Evolutionary conservation across 2,329 filamentous ascomycete genomes (phyloP), one percentile per base, ranked within the genome.

Genomic region (Cladosporium phlei): DNA sequence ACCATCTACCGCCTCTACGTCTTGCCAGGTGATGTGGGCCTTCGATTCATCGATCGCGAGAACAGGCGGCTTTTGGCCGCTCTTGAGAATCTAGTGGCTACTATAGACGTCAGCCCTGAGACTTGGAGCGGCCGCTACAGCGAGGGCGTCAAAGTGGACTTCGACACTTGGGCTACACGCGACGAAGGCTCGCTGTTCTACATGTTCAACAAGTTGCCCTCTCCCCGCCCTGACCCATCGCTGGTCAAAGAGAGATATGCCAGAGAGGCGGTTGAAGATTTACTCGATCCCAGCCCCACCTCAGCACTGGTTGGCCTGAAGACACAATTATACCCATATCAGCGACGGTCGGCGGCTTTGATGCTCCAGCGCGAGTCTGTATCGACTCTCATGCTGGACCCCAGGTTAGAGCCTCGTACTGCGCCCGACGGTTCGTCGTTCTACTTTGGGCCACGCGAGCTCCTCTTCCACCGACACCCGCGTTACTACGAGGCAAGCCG

Each of bases 311-410:
- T 66, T 1, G 85, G 84, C 0, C 63, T 90, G 4, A 76, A 65
- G 11, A 86, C 87, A 0, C 68, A 68, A 0, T 70, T 96, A 0
- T 86, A 93, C 60, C 75, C 78, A 0, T 94, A 95, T 57, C 91
- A 97, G 63, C 77, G 83, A 40, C 78, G 84, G 34, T 91, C 89
- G 1, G 84, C 85, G 1, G 87, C 86, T 3, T 63, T 84, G 21
- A 96, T 97, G 89, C 68, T 95, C 14, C 84, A 93, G 61, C 82
- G 84, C 44, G 91, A 97, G 65, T 67, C 76, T 5, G 75, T 81
- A 17, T 80, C 85, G 0, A 73, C 74, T 4, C 71, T 78, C 21
- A 70, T 80, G 5, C 67, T 89, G 7, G 90, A 96, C 63, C 88
- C 90, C 8, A 78, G 90, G 4, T 69, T 95, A 2, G 75, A 82